Evolutionary conservation across 768 basidiomycete genomes (phyloP).

Genomic region (Nevesoporus exiguus): DNA sequence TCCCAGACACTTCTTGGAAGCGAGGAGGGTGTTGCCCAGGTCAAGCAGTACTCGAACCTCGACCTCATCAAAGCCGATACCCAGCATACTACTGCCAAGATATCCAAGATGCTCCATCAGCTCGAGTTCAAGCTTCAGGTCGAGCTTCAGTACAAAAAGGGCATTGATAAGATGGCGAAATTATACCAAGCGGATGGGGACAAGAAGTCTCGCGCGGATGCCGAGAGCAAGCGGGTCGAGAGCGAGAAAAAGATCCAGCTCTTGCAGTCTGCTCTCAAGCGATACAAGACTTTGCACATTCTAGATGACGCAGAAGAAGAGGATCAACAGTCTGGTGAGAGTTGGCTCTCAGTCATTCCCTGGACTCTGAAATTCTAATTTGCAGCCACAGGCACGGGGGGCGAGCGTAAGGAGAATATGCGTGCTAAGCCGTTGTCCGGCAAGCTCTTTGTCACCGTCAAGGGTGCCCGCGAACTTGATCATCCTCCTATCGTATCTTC

Average conservation of each 20-base stretch:
- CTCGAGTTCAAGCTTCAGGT: conserved; percentile 99
- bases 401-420: conserved; percentile 88
- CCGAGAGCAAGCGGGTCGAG: conserved; percentile 90
- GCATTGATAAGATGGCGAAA: conserved; percentile 99
- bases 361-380: conserved; percentile 26
- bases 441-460: conserved; percentile 83
- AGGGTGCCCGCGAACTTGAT: conserved; percentile 90
- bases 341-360: neutral
- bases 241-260: conserved; percentile 96
- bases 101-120: conserved; percentile 96
- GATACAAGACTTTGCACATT: conserved; percentile 94
- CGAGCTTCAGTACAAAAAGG: conserved; percentile 96
- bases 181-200: conserved; percentile 96
- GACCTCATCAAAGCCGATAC: conserved; percentile 98
- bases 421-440: conserved; percentile 94
- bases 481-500: conserved; percentile 75
- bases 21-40: conserved; percentile 42
- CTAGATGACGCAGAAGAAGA: conserved; percentile 88
- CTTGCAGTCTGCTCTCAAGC: conserved; percentile 84
- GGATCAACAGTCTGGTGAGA: conserved; percentile 62
- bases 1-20: conserved; percentile 39
- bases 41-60: conserved; percentile 75
- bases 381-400: conserved; percentile 52
- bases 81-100: conserved; percentile 92
- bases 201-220: conserved; percentile 91